phyloP scores from a whole-genome alignment of 2,329 filamentous ascomycete species.

The Tolypocladium cylindrosporum region DNA sequence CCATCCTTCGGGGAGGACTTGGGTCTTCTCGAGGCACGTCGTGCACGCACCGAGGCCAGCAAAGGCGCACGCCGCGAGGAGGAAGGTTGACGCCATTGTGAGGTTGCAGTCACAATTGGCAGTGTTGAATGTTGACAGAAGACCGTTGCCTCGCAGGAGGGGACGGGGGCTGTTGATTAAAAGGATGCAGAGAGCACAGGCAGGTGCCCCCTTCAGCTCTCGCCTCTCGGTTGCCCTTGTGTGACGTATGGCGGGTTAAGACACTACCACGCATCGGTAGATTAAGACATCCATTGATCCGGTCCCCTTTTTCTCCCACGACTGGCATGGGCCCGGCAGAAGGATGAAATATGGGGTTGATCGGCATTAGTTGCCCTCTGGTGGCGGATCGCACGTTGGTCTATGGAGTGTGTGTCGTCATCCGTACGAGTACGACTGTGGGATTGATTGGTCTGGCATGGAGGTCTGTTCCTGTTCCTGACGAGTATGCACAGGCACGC shows the following conservation, averaged over 20 bases:
- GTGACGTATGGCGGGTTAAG: neutral
- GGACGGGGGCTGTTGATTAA: neutral
- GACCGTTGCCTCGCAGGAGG: neutral
- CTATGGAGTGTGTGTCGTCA: neutral
- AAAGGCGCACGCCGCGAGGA: constrained; percentile 10
- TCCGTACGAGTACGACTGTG: too few relatives aligned
- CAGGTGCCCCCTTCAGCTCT: neutral
- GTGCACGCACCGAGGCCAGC: constrained; percentile 12
- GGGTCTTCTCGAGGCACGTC: constrained; percentile 16
- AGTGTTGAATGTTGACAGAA: neutral
- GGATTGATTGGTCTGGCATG: neutral
- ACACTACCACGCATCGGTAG: neutral
- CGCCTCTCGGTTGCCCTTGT: neutral
- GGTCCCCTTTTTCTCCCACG: neutral
- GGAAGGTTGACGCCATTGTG: constrained; percentile 7
- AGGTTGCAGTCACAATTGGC: neutral
- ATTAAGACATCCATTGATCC: neutral
- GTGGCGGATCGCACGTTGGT: neutral
- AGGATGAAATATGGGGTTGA: neutral
- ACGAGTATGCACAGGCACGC: neutral
- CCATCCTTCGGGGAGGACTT: constrained; percentile 20
- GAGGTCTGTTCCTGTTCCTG: neutral
- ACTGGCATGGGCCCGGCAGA: neutral
- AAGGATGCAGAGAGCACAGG: neutral
- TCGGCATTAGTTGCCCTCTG: neutral